Evolutionary conservation across 2,329 filamentous ascomycete species (phyloP).

Genomic region (Curvularia lunata): DNA sequence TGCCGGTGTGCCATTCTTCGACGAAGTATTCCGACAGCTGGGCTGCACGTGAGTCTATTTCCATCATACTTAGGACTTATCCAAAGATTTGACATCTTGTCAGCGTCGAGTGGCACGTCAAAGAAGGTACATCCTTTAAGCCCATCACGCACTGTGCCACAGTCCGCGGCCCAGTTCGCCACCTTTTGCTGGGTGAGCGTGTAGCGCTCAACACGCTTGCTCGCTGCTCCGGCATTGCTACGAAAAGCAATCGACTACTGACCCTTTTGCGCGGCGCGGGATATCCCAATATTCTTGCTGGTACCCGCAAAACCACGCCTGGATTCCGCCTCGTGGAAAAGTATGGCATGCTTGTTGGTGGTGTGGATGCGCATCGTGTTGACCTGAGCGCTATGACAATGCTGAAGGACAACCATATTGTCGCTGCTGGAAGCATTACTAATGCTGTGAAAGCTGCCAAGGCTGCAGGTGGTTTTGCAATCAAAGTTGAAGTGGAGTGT

Average conservation of each 20-base stretch:
- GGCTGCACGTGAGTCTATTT: slow-evolving; percentile 70
- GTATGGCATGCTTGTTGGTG: slow-evolving; percentile 95
- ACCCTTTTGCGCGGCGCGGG: slow-evolving; percentile 65
- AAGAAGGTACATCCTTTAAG: slow-evolving; percentile 74
- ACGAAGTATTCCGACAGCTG: slow-evolving; percentile 89
- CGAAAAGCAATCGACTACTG: slow-evolving; percentile 61
- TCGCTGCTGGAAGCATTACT: slow-evolving; percentile 83
- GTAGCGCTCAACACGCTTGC: slow-evolving; percentile 91
- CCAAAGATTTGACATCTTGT: too few relatives aligned
- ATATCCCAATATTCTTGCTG: slow-evolving; percentile 84
- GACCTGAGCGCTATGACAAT: slow-evolving; percentile 93
- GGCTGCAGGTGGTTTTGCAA: slow-evolving; percentile 81
- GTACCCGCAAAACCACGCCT: slow-evolving; percentile 95
- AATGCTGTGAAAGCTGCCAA: slow-evolving; percentile 85
- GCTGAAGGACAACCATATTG: slow-evolving; percentile 99
- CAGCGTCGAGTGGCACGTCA: slow-evolving; percentile 82
- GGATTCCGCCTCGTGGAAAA: slow-evolving; percentile 96
- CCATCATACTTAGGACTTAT: background rate
- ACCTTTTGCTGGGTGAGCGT: slow-evolving; percentile 87
- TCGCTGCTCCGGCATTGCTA: slow-evolving; percentile 89
- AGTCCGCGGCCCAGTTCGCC: slow-evolving; percentile 81
- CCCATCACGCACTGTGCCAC: slow-evolving; percentile 71
- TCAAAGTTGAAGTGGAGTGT: slow-evolving; percentile 97
- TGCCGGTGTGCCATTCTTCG: slow-evolving; percentile 91
- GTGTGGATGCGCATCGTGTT: slow-evolving; percentile 88